These are phyloP conservation scores for Neonectria ditissima DNA, from an alignment of 2,329 filamentous ascomycete species.

Conservation along the genomic window DNA sequence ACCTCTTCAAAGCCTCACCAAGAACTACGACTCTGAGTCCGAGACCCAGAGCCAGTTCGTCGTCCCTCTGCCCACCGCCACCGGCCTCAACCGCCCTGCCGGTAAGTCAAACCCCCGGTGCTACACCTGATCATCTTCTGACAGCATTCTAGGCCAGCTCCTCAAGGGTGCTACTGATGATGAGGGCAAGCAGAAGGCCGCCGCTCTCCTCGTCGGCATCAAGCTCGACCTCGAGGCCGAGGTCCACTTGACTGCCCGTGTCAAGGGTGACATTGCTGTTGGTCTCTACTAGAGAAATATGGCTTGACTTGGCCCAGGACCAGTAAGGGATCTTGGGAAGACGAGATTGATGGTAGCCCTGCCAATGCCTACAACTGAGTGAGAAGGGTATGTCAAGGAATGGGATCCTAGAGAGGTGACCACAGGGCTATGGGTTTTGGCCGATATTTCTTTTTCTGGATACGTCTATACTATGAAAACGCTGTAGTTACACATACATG, in stretches of 20 bases:
- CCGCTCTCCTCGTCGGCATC: conserved; percentile 70
- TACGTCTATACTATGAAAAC: neutral
- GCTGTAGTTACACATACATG: neutral
- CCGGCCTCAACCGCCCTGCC: conserved; percentile 51
- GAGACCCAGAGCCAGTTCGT: conserved; percentile 44
- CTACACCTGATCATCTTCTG: neutral
- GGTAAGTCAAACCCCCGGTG: conserved; percentile 41
- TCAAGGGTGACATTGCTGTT: conserved; percentile 72
- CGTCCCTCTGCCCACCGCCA: conserved; percentile 47
- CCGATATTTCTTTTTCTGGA: conserved; percentile 3
- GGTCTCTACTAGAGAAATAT: conserved; percentile 41
- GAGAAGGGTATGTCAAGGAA: conserved; percentile 8
- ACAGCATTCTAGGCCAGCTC: conserved; percentile 57
- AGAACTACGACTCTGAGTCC: conserved; percentile 46
- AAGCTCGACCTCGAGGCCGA: conserved; percentile 73
- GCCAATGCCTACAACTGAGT: neutral
- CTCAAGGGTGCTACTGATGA: conserved; percentile 69
- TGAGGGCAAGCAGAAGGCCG: conserved; percentile 67
- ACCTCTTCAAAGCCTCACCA: conserved; percentile 36
- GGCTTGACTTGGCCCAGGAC: neutral
- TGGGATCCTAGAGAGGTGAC: neutral
- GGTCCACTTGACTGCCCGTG: conserved; percentile 69
- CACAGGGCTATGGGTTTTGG: neutral
- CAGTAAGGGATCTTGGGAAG: neutral
- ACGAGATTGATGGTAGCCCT: neutral